A percentile compares a stretch with the other conserved stretches of the same genome.
These are phyloP conservation scores for Globisporangium splendens DNA, from an alignment of 352 stramenopile genomes.

Conservation along the genomic window DNA sequence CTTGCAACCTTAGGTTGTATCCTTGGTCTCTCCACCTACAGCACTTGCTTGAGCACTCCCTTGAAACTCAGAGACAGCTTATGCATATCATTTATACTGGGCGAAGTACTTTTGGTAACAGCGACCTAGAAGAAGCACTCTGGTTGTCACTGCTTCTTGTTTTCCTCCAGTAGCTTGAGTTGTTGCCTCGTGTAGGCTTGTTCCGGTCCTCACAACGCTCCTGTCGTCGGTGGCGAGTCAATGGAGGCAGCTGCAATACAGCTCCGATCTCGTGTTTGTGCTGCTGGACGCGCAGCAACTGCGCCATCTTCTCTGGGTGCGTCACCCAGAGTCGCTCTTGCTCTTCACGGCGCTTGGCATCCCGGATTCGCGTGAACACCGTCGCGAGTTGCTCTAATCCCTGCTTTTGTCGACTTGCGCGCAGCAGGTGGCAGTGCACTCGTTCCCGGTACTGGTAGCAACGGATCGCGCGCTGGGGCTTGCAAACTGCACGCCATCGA, in stretches of 20 bases:
- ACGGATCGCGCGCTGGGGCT: constrained; percentile 36
- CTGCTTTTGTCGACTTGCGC: constrained; percentile 20
- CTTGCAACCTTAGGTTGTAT: too few species aligned
- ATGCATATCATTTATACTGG: too few species aligned
- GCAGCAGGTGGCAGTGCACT: constrained; percentile 26
- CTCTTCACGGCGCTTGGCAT: not conserved
- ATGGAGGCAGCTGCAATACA: not conserved
- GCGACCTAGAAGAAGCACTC: too few species aligned
- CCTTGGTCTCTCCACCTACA: too few species aligned
- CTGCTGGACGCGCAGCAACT: constrained; percentile 11
- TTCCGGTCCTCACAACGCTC: not conserved
- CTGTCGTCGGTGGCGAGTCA: not conserved
- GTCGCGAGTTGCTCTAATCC: constrained; percentile 21
- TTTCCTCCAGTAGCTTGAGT: too few species aligned
- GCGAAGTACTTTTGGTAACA: too few species aligned
- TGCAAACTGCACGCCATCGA: constrained; percentile 19
- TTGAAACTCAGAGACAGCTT: too few species aligned
- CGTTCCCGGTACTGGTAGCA: constrained; percentile 27
- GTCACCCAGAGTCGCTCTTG: constrained; percentile 14
- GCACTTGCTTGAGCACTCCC: too few species aligned
- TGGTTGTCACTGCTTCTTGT: too few species aligned
- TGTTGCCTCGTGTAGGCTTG: too few species aligned
- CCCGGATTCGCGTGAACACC: constrained; percentile 23
- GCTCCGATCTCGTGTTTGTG: not conserved
- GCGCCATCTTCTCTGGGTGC: constrained; percentile 10